Evolutionary conservation across 23 red algal genomes (phyloP).

Genomic region (Gracilaria vermiculophylla): DNA sequence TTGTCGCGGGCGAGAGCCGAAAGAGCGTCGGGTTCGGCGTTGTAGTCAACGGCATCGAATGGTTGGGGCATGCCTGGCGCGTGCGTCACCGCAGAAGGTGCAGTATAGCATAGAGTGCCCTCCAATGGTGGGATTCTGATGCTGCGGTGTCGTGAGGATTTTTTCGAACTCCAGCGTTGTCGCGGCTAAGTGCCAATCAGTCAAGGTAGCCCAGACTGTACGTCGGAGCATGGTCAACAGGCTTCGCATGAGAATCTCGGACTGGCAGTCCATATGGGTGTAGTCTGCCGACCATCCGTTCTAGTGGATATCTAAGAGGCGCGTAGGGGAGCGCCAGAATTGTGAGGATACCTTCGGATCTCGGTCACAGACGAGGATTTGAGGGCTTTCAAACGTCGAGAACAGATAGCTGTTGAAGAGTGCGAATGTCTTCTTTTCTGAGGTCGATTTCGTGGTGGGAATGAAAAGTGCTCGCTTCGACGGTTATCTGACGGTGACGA

Average conservation of each 20-base stretch:
- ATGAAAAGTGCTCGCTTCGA: too few species aligned
- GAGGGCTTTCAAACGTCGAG: too few species aligned
- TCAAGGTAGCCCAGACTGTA: background rate
- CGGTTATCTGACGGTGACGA: too few species aligned
- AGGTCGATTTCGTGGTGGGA: too few species aligned
- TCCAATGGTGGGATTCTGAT: constrained; percentile 1
- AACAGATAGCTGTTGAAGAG: too few species aligned
- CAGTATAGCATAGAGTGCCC: background rate
- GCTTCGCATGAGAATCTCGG: background rate
- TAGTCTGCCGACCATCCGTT: background rate
- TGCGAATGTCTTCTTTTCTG: too few species aligned
- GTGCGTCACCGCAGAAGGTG: background rate
- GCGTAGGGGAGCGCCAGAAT: background rate
- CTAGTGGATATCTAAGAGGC: background rate
- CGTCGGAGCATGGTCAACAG: background rate
- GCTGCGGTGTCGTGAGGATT: background rate
- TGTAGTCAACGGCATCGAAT: background rate
- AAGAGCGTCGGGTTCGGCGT: background rate
- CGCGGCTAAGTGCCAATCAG: background rate
- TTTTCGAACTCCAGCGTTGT: constrained; percentile 21
- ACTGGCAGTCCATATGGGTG: constrained; percentile 8
- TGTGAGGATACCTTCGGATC: background rate
- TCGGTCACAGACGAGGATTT: too few species aligned
- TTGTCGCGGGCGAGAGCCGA: background rate
- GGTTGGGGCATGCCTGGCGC: background rate